Percentiles rank a stretch among this genome's conserved stretches.
Conservation (phyloP, 352 stramenopile species). For the Achlya hypogyna region DNA sequence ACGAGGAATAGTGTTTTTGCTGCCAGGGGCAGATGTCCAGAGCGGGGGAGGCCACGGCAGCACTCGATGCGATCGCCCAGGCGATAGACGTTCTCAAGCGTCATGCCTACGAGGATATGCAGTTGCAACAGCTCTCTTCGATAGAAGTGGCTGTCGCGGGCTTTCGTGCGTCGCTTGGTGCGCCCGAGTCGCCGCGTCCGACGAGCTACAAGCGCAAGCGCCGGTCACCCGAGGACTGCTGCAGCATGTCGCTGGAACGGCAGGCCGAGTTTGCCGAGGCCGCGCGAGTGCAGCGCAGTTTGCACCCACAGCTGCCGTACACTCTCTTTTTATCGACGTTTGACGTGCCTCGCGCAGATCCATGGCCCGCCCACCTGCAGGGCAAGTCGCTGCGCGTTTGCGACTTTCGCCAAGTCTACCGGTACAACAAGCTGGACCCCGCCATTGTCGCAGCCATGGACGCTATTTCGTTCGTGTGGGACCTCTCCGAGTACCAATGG, state of each 20-base stretch:
- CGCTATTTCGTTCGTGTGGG: constrained; percentile 4
- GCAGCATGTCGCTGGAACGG: not conserved
- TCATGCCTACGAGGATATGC: not conserved
- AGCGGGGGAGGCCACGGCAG: not conserved
- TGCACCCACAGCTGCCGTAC: not conserved
- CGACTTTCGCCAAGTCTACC: not conserved
- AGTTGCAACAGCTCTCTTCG: not conserved
- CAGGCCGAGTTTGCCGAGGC: not conserved
- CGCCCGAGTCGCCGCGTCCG: not conserved
- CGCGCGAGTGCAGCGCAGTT: not conserved
- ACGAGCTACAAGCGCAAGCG: not conserved
- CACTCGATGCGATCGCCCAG: not conserved
- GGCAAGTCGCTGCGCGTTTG: not conserved
- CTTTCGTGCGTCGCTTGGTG: not conserved
- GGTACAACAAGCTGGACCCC: not conserved
- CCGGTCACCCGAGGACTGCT: not conserved
- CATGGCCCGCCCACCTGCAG: not conserved
- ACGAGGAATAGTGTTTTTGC: not conserved
- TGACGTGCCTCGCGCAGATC: not conserved
- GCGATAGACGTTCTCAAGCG: not conserved
- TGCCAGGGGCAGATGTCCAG: not conserved
- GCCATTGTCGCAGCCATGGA: not conserved
- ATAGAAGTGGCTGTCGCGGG: not conserved
- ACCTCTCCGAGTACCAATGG: not conserved
- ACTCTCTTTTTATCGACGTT: not conserved